Percentiles rank a stretch among this genome's conserved stretches.
phyloP scores from a whole-genome alignment of 768 basidiomycete species.

The Kwoniella shandongensis region DNA sequence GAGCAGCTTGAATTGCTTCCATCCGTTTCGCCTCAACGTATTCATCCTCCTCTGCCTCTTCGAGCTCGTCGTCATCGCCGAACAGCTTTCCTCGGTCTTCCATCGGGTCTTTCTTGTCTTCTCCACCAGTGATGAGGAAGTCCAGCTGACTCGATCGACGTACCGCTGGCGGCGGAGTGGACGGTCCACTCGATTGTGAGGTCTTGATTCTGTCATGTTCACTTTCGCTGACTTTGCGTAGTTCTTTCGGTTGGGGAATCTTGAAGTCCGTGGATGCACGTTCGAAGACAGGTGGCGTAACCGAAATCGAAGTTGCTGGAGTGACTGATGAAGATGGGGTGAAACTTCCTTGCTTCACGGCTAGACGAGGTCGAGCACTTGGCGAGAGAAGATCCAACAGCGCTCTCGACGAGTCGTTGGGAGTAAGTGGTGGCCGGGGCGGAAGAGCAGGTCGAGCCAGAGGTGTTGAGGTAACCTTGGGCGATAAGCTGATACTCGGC shows the following conservation, averaged over 20 bases:
- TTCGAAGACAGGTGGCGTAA: conserved; percentile 28
- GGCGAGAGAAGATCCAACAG: conserved; percentile 8
- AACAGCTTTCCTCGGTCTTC: conserved; percentile 63
- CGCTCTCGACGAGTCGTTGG: conserved; percentile 10
- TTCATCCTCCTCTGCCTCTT: conserved; percentile 55
- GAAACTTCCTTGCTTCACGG: conserved; percentile 20
- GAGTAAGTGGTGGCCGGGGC: conserved; percentile 5
- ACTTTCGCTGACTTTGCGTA: conserved; percentile 9
- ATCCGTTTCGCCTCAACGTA: conserved; percentile 76
- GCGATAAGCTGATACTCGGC: background rate
- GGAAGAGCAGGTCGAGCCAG: conserved; percentile 1
- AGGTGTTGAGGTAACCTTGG: background rate
- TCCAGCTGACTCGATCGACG: conserved; percentile 35
- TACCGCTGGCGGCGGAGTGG: conserved; percentile 21
- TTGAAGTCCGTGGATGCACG: conserved; percentile 11
- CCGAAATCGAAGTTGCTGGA: conserved; percentile 23
- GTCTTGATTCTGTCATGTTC: background rate
- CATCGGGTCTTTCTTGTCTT: background rate
- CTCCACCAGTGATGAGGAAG: conserved; percentile 34
- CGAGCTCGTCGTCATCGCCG: conserved; percentile 69
- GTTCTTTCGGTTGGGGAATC: background rate
- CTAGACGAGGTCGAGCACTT: conserved; percentile 6
- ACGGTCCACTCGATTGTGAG: conserved; percentile 1
- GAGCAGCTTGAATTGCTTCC: conserved; percentile 93
- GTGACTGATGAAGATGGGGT: conserved; percentile 18